phyloP scores from a whole-genome alignment of 2,329 filamentous ascomycete genomes.

The Bipolaris oryzae region DNA sequence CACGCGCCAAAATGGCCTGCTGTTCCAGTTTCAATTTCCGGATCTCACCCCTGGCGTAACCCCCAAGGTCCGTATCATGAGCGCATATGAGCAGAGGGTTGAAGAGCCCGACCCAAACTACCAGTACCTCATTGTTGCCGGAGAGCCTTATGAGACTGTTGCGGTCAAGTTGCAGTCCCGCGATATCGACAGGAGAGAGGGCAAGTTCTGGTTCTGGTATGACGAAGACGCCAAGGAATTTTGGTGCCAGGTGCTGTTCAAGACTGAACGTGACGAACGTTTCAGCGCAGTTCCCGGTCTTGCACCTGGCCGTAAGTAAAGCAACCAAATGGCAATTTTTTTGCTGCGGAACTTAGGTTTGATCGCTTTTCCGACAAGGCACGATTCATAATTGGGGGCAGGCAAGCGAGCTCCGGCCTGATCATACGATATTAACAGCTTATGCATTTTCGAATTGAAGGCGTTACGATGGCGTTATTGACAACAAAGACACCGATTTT shows the following conservation, averaged over 20 bases:
- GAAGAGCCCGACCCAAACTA: slow-evolving; percentile 91
- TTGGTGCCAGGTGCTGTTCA: slow-evolving; percentile 97
- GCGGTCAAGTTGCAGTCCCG: slow-evolving; percentile 93
- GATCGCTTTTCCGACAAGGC: not conserved
- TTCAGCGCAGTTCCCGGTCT: slow-evolving; percentile 72
- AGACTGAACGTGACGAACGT: slow-evolving; percentile 95
- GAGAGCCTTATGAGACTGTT: slow-evolving; percentile 97
- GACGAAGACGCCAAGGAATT: slow-evolving; percentile 96
- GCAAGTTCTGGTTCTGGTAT: slow-evolving; percentile 91
- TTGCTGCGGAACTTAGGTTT: not conserved
- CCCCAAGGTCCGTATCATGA: slow-evolving; percentile 95
- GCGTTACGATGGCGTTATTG: slow-evolving; percentile 14
- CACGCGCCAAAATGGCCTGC: slow-evolving; percentile 82
- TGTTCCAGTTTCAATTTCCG: slow-evolving; percentile 97
- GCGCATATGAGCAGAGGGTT: slow-evolving; percentile 92
- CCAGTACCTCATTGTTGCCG: slow-evolving; percentile 93
- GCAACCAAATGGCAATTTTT: not conserved
- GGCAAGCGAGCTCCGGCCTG: not conserved
- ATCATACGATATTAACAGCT: not conserved
- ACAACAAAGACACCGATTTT: not conserved
- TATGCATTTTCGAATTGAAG: not conserved
- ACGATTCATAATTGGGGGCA: not conserved
- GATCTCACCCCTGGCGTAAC: slow-evolving; percentile 78
- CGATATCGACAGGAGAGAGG: slow-evolving; percentile 88
- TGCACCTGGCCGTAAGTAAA: slow-evolving; percentile 53